Base-by-base conservation (phyloP, 1,284 basidiomycete genomes). In the Marasmius tenuissimus region DNA sequence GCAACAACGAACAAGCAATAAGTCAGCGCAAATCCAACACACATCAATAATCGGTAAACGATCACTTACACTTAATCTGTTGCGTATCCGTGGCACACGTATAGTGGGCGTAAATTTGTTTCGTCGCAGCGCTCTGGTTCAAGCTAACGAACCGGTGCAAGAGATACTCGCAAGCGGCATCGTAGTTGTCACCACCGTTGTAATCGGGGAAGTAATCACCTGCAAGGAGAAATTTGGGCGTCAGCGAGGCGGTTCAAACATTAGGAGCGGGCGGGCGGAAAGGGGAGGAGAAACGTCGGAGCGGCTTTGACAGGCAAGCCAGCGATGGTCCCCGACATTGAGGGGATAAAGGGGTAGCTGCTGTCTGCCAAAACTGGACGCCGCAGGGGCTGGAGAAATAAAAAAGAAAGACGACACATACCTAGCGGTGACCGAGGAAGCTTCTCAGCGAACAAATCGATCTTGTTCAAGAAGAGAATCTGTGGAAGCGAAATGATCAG, bases 401-500 rank as follows among this genome's bases (percentile, higher is more conserved):
- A 27, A 34, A 35, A 35, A 27, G 18, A 34, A 37, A 22, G 20
- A 53, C 3, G 33, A 39, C 34, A 22, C 71, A 87, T 81, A 40
- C 80, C 80, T 59, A 98, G 78, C 53, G 96, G 96, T 55, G 94
- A 96, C 59, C 87, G 81, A 1, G 92, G 91, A 5, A 98, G 83
- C 75, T 98, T 98, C 75, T 96, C 94, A 14, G 92, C 90, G 78
- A 99, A 98, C 60, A 98, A 79, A 77, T 98, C 96, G 73, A 97
- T 97, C 86, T 97, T 96, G 85, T 97, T 96, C 68, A 96, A 77
- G 87, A 96, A 95, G 53, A 94, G 78, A 68, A 93, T 93, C 90
- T 92, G 61, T 16, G 38, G 59, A 14, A 55, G 58, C 60, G 39
- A 59, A 48, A 20, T 33, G 49, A 37, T 40, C 48, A 48, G 57